Conservation (phyloP, 129 eudicot species). For the Centrapalus pauciflorus region DNA sequence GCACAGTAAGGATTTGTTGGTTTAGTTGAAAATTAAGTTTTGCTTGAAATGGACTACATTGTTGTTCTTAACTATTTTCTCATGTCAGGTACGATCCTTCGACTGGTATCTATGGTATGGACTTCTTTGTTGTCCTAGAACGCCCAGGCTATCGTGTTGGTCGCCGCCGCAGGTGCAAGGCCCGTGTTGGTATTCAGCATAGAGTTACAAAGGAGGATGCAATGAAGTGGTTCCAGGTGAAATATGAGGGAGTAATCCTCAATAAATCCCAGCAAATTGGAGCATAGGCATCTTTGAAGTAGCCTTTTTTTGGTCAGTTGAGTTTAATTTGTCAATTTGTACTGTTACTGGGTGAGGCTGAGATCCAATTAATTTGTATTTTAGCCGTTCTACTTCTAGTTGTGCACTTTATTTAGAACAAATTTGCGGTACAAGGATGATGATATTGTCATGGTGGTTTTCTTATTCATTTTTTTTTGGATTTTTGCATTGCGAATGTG, state of each 20-base stretch:
- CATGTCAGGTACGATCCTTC: conserved; percentile 34
- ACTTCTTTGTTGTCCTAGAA: conserved; percentile 38
- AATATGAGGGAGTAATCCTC: conserved; percentile 44
- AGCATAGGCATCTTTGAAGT: conserved; percentile 7
- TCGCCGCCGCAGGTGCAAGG: conserved; percentile 29
- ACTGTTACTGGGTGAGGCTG: not conserved
- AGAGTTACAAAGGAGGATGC: conserved; percentile 41
- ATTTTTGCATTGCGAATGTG: too few relatives aligned
- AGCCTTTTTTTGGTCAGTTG: not conserved
- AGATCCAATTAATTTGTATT: not conserved
- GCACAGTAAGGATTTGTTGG: too few relatives aligned
- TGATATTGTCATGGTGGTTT: too few relatives aligned
- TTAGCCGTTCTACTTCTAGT: too few relatives aligned
- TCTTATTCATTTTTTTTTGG: too few relatives aligned
- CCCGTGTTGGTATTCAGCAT: conserved; percentile 29
- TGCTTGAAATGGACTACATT: too few relatives aligned
- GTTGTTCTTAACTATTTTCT: too few relatives aligned
- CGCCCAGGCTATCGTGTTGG: conserved; percentile 43
- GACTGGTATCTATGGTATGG: conserved; percentile 51
- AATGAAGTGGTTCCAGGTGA: conserved; percentile 48
- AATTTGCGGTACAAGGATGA: too few relatives aligned
- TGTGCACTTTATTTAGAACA: too few relatives aligned
- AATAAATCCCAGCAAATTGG: conserved; percentile 40
- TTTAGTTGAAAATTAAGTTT: too few relatives aligned
- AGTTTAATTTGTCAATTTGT: not conserved